Evolutionary conservation across 331 rosid species (phyloP), one percentile per base, ranked within the genome.

Genomic region (Arachis monticola): DNA sequence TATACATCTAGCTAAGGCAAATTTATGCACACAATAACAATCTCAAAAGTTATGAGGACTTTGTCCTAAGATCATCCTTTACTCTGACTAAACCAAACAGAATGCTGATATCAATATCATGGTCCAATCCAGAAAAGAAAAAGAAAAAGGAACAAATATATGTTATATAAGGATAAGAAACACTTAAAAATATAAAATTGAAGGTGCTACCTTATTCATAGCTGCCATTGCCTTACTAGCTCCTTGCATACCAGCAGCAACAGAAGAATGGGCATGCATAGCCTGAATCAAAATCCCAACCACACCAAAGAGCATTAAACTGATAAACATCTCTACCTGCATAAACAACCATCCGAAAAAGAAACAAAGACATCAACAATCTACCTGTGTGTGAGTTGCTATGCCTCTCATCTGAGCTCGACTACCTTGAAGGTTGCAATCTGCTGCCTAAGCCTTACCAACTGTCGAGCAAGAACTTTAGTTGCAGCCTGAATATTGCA

Each of bases 391-490:
- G 75, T 95, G 99, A 85, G 96, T 95, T 70, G 99, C 92, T 70
- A 95, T 84, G 78, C 99, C 99, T 88, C 98, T 90, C 96, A 95
- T 90, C 82, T 95, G 99, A 86, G 99, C 99, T 82, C 99, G 86
- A 89, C 99, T 92, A 51, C 98, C 96, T 78, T 92, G 99, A 77
- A 95, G 93, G 78, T 95, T 59, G 96, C 87, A 57, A 95, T 89
- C 74, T 95, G 99, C 81, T 92, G 98, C 88, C 97, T 85, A 63
- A 95, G 98, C 87, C 99, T 90, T 57, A 95, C 73, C 47, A 95
- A 82, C 81, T 95, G 99, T 70, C 98, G 92, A 66, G 99, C 99
- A 63, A 95, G 96, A 80, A 74, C 72, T 81, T 90, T 92, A 69
- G 99, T 92, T 31, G 99, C 99, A 7, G 83, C 88, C 99, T 95